phyloP scores from a whole-genome alignment of 2,329 filamentous ascomycete genomes.

The Colletotrichum agaves region DNA sequence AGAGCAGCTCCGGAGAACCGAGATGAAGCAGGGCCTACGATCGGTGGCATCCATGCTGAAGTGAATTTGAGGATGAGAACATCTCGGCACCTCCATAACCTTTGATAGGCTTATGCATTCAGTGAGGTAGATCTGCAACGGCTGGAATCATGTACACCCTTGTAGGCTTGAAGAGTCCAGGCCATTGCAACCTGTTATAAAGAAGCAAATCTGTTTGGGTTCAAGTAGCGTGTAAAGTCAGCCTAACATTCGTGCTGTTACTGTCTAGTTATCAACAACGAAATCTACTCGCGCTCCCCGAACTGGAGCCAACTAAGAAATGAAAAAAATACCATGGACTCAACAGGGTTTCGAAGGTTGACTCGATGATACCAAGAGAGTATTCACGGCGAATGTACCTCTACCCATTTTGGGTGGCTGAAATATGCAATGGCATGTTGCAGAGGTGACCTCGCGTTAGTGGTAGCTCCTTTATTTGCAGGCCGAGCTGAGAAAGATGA shows the following conservation, averaged over 20 bases:
- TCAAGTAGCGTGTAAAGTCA: not conserved
- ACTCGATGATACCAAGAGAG: not conserved
- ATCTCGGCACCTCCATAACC: not conserved
- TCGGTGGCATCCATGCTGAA: not conserved
- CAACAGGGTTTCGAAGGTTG: not conserved
- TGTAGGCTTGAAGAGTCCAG: not conserved
- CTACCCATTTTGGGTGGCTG: not conserved
- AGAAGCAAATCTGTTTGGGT: not conserved
- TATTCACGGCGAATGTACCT: not conserved
- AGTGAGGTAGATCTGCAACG: not conserved
- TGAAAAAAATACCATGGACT: not conserved
- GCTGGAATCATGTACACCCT: not conserved
- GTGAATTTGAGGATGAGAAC: not conserved
- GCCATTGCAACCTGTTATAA: not conserved
- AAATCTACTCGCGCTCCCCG: not conserved
- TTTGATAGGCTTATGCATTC: not conserved
- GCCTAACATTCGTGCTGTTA: constrained; percentile 21
- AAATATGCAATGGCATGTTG: not conserved
- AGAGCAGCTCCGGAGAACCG: not conserved
- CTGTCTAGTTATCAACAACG: not conserved
- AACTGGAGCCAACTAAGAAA: not conserved
- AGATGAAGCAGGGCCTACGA: not conserved
- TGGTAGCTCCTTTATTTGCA: not conserved
- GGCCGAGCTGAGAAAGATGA: not conserved
- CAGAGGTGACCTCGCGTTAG: not conserved